Percentiles rank a stretch among this genome's conserved stretches.
Evolutionary conservation across 192 early-diverging fungal genomes (phyloP).

Genomic region (Dispira simplex): DNA sequence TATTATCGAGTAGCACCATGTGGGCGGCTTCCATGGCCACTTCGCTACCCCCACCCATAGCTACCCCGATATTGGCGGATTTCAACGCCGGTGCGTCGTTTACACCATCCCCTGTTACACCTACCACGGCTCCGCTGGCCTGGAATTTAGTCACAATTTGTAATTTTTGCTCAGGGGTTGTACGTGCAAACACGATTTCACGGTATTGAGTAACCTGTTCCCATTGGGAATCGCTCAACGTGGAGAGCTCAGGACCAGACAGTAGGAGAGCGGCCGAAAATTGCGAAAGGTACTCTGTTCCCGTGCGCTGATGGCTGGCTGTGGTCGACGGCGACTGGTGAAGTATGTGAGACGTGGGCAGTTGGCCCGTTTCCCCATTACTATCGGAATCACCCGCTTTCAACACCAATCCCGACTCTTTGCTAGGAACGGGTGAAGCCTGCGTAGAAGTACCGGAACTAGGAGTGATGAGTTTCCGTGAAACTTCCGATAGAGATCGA

Average conservation of each 20-base stretch:
- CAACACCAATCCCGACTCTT: too few species aligned
- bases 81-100: constrained; percentile 89
- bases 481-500: too few species aligned
- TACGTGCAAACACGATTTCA: constrained; percentile 78
- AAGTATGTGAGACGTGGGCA: not conserved
- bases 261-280: constrained; percentile 31
- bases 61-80: constrained; percentile 76
- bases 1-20: constrained; percentile 46
- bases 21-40: constrained; percentile 55
- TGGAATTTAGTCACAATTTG: constrained; percentile 63
- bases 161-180: constrained; percentile 77
- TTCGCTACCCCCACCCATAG: constrained; percentile 73
- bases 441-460: not conserved
- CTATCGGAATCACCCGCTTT: too few species aligned
- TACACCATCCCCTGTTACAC: constrained; percentile 86
- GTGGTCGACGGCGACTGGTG: not conserved
- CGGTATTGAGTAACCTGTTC: constrained; percentile 44
- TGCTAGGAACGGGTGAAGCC: too few species aligned
- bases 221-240: constrained; percentile 50
- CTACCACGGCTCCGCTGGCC: constrained; percentile 51
- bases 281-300: not conserved
- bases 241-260: constrained; percentile 45
- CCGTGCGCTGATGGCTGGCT: not conserved
- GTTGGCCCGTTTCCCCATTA: too few species aligned
- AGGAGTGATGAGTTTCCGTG: not conserved